Conservation (phyloP, 805 yeast genomes). For the Teunomyces lycoperdinae region DNA sequence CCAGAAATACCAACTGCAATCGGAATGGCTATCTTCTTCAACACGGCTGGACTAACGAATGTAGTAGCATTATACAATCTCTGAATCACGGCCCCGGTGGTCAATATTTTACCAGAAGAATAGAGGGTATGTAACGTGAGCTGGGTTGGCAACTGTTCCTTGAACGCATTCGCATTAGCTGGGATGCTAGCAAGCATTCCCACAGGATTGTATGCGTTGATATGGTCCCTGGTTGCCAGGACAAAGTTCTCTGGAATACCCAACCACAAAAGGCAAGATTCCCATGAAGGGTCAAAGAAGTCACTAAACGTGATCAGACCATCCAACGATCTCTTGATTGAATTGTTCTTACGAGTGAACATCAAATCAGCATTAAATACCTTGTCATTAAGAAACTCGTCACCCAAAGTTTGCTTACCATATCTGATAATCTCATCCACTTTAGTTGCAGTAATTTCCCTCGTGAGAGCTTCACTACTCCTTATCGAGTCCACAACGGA, state of each 20-base stretch:
- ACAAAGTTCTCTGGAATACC: slow-evolving; percentile 35
- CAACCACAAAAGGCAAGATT: slow-evolving; percentile 50
- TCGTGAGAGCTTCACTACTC: slow-evolving; percentile 67
- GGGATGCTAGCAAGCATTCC: slow-evolving; percentile 29
- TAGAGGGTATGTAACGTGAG: slow-evolving; percentile 40
- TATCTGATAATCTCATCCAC: slow-evolving; percentile 60
- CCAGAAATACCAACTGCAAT: slow-evolving; percentile 48
- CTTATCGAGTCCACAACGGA: slow-evolving; percentile 63
- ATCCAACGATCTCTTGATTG: slow-evolving; percentile 53
- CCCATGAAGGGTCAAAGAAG: slow-evolving; percentile 73
- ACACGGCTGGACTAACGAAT: slow-evolving; percentile 34
- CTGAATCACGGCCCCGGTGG: slow-evolving; percentile 41
- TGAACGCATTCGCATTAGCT: slow-evolving; percentile 27
- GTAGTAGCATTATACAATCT: slow-evolving; percentile 34
- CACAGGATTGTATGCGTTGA: slow-evolving; percentile 33
- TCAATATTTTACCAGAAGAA: slow-evolving; percentile 37
- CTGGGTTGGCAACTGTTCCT: slow-evolving; percentile 32
- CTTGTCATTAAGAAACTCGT: slow-evolving; percentile 55
- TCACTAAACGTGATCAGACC: slow-evolving; percentile 66
- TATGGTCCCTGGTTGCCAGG: slow-evolving; percentile 22
- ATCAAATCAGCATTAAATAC: slow-evolving; percentile 70
- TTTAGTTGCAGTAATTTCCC: slow-evolving; percentile 52
- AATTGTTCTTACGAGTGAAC: slow-evolving; percentile 76
- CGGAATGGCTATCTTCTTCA: slow-evolving; percentile 55
- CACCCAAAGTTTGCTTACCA: slow-evolving; percentile 68